Evolutionary conservation across 1,139 yeast genomes (phyloP).

Genomic region (Saccharomycopsis phalli): DNA sequence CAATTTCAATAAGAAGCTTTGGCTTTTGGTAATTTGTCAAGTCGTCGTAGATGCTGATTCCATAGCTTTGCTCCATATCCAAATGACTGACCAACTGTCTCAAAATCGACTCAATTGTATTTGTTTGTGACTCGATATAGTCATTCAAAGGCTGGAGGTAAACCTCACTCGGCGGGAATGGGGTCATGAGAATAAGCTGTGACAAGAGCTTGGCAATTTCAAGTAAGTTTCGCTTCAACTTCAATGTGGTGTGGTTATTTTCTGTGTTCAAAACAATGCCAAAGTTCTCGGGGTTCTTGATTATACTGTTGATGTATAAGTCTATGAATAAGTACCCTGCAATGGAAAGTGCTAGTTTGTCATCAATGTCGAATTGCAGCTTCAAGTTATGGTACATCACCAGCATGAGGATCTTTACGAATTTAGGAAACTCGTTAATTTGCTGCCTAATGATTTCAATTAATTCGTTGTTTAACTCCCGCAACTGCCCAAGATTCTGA

Average conservation of each 20-base stretch:
- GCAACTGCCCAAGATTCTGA: slow-evolving; percentile 59
- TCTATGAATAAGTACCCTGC: slow-evolving; percentile 62
- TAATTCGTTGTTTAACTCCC: slow-evolving; percentile 40
- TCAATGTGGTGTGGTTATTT: slow-evolving; percentile 25
- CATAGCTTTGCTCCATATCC: slow-evolving; percentile 52
- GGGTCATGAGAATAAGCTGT: slow-evolving; percentile 59
- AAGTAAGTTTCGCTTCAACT: slow-evolving; percentile 42
- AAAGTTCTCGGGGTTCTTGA: slow-evolving; percentile 57
- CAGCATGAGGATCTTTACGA: slow-evolving; percentile 42
- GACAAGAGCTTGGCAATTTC: slow-evolving; percentile 52
- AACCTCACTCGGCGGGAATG: slow-evolving; percentile 54
- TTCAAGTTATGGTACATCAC: slow-evolving; percentile 29
- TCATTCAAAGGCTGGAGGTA: slow-evolving; percentile 78
- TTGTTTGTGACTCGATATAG: slow-evolving; percentile 46
- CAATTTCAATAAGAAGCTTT: slow-evolving; percentile 48
- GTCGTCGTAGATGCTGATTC: slow-evolving; percentile 61
- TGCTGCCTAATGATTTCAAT: slow-evolving; percentile 39
- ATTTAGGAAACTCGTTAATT: slow-evolving; percentile 49
- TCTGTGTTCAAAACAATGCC: slow-evolving; percentile 37
- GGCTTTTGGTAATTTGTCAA: slow-evolving; percentile 63
- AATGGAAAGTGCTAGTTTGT: slow-evolving; percentile 30
- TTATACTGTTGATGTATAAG: slow-evolving; percentile 53
- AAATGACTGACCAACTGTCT: slow-evolving; percentile 42
- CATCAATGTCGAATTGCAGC: slow-evolving; percentile 28
- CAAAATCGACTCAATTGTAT: slow-evolving; percentile 34